Evolutionary conservation across 352 stramenopile genomes (phyloP), one percentile per base, ranked within the genome.

Genomic region (Globisporangium nagaii): DNA sequence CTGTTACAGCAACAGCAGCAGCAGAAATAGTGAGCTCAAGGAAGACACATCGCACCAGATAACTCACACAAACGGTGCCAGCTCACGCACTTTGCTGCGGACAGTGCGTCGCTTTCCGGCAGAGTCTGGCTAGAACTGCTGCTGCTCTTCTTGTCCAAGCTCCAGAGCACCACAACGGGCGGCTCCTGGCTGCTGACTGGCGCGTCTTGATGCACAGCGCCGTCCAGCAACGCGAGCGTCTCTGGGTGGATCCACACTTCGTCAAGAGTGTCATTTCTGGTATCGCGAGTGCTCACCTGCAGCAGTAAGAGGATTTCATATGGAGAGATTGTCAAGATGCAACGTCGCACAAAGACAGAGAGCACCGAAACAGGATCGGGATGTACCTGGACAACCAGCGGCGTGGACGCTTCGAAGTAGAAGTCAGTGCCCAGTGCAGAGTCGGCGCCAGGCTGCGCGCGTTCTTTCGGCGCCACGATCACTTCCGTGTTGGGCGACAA

Each of bases 381-480:
- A 31, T 42, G 22, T 46, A 84, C 62, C 65, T 92, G 81, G 6
- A 88, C 53, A 28, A 67, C 40, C 22, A 92, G 57, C 15, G 62
- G 52, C 17, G 70, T 50, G 5, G 82, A 90, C 4, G 84, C 61
- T 55, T 81, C 73, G 25, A 71, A 89, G 48, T 81, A 86, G 19
- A 87, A 70, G 54, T 83, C 75, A 1, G 64, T 37, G 27, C 71
- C 80, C 13, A 88, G 50, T 22, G 57, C 52, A 3, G 58, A 65
- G 31, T 66, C 63, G 1, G 63, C 30, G 6, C 46, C 54, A 20
- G 74, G 36, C 17, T 51, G 22, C 55, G 67, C 63, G 12, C 83
- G 79, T 43, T 87, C 74, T 65, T 93, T 93, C 19, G 83, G 83
- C 0, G 80, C 76, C 7, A 93, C 82, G 44, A 88, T 78, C 17